Evolutionary conservation across 257 asterid species (phyloP).

Genomic region (Euphrasia confusa): DNA sequence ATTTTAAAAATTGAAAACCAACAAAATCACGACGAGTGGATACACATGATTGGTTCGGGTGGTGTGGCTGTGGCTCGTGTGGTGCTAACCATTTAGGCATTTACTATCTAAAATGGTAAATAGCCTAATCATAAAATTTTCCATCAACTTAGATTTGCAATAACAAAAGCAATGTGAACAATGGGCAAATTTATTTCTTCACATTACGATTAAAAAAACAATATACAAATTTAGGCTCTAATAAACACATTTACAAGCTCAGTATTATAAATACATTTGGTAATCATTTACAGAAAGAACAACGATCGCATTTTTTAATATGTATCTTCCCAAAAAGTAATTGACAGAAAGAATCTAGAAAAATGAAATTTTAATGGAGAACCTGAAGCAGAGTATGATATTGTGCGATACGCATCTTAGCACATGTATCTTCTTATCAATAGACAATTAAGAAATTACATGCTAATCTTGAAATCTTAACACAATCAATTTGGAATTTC

Average conservation of each 20-base stretch:
- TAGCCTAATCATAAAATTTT: too few relatives aligned
- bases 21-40: background rate
- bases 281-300: too few relatives aligned
- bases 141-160: too few relatives aligned
- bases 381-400: background rate
- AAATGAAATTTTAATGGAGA: background rate
- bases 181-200: too few relatives aligned
- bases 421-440: background rate
- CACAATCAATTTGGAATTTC: slow-evolving; percentile 23
- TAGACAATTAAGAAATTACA: slow-evolving; percentile 31
- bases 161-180: background rate
- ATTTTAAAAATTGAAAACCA: slow-evolving; percentile 3
- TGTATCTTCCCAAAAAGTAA: too few relatives aligned
- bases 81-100: too few relatives aligned
- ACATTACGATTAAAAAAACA: too few relatives aligned
- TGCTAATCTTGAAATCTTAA: slow-evolving; percentile 61
- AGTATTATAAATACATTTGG: background rate
- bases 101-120: too few relatives aligned
- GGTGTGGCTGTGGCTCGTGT: too few relatives aligned
- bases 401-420: background rate
- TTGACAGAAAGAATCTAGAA: too few relatives aligned
- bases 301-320: too few relatives aligned
- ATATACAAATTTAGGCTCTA: background rate
- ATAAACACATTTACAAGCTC: background rate
- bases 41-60: too few relatives aligned